Base-by-base conservation (phyloP, 805 yeast genomes). In the Zygoascus tannicola region DNA sequence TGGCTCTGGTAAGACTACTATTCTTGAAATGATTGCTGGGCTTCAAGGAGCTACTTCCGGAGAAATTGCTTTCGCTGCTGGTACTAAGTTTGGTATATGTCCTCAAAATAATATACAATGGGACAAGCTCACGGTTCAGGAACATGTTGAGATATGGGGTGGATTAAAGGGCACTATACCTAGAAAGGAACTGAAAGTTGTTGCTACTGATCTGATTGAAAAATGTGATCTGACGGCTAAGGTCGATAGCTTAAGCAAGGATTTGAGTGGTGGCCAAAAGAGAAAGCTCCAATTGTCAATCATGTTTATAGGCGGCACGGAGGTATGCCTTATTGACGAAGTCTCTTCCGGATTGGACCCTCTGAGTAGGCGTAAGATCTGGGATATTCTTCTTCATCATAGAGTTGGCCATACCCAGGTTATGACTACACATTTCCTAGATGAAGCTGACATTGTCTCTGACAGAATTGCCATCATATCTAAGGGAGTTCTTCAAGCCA, bases 281-380 rank as follows among this genome's bases (percentile, higher is more conserved):
- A 50, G 66, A 28, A 62, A 62, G 43, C 50, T 62, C 18, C 66
- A 63, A 41, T 52, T 62, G 26, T 66, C 66, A 1, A 56, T 62
- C 32, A 59, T 58, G 60, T 59, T 62, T 53, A 58, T 55, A 18
- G 66, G 66, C 18, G 66, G 58, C 2, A 53, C 61, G 21, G 56
- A 56, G 39, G 55, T 62, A 3, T 62, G 66, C 46, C 60, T 64
- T 32, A 53, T 62, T 30, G 66, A 62, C 44, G 66, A 62, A 44
- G 66, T 62, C n/a, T 60, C 66, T 14, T 62, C 66, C 15, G 66
- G 66, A 1, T 47, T 62, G 30, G 66, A 62, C 52, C 66, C 66
- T 7, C 35, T 62, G 7, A 57, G 63, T 30, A 54, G 66, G 18
- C 55, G 66, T 7, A 56, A 56, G 33, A 62, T 62, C 30, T 62